These are phyloP conservation scores for Naganishia vaughanmartiniae DNA, from an alignment of 768 basidiomycete species.

Conservation along the genomic window DNA sequence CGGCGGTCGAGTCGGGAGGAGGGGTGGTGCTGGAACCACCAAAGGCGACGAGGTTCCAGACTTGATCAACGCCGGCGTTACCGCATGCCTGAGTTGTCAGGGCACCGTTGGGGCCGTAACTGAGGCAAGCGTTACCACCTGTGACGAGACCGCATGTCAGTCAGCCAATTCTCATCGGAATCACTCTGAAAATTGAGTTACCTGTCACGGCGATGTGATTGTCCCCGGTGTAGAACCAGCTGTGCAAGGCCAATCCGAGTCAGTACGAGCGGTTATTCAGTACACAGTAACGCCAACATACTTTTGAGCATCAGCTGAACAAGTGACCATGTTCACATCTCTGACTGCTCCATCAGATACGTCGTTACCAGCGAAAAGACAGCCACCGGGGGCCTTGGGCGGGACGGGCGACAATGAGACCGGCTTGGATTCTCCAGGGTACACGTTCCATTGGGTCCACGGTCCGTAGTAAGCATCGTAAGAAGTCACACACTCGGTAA, in stretches of 20 bases:
- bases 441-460: conserved; percentile 12
- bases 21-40: conserved; percentile 8
- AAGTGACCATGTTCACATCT: background rate
- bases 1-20: background rate
- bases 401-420: background rate
- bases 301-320: conserved; percentile 8
- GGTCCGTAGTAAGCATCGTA: conserved; percentile 16
- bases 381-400: background rate
- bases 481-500: conserved; percentile 10
- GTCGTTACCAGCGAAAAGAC: background rate
- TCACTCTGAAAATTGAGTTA: no score
- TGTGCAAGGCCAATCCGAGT: background rate
- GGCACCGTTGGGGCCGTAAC: conserved; percentile 38
- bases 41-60: conserved; percentile 26
- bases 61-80: conserved; percentile 48
- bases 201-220: conserved; percentile 39
- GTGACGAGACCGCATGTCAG: conserved; percentile 31
- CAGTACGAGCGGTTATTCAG: conserved; percentile 12
- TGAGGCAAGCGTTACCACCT: conserved; percentile 48
- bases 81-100: conserved; percentile 48
- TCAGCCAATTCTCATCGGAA: no score
- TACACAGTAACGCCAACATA: background rate
- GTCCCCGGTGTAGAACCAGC: conserved; percentile 41
- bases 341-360: conserved; percentile 6
- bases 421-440: background rate